These are phyloP conservation scores for Boeremia exigua DNA, from an alignment of 2,329 filamentous ascomycete genomes.

Conservation along the genomic window DNA sequence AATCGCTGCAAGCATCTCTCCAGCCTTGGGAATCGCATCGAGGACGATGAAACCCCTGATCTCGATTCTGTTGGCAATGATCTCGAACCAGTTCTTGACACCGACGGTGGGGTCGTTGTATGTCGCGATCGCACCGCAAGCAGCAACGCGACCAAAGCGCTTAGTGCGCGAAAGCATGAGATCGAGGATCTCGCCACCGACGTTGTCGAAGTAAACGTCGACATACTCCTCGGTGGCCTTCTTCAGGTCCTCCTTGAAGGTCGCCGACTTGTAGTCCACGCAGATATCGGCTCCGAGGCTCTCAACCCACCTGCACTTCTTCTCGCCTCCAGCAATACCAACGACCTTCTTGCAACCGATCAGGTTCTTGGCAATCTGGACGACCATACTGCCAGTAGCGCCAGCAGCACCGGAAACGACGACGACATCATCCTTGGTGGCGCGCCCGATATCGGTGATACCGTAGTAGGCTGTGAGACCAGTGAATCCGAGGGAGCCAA, in stretches of 20 bases:
- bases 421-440: constrained; percentile 71
- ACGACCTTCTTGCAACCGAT: constrained; percentile 57
- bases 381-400: constrained; percentile 74
- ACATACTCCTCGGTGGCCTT: constrained; percentile 58
- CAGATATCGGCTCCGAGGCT: constrained; percentile 60
- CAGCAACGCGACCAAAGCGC: constrained; percentile 49
- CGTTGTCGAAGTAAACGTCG: constrained; percentile 61
- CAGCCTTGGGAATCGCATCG: constrained; percentile 45
- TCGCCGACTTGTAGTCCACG: constrained; percentile 60
- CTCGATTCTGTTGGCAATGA: constrained; percentile 50
- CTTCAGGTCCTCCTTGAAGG: constrained; percentile 56
- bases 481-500: constrained; percentile 55
- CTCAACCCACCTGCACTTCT: constrained; percentile 61
- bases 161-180: constrained; percentile 53
- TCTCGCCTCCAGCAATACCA: constrained; percentile 60
- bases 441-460: constrained; percentile 69
- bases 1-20: constrained; percentile 31
- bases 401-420: constrained; percentile 80
- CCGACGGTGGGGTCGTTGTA: constrained; percentile 50
- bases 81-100: constrained; percentile 54
- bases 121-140: constrained; percentile 52
- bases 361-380: constrained; percentile 61
- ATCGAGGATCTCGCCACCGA: constrained; percentile 57
- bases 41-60: constrained; percentile 55
- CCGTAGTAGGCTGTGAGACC: constrained; percentile 80